Conservation (phyloP, 163 green algal species). For the Chlamydomonas reinhardtii region DNA sequence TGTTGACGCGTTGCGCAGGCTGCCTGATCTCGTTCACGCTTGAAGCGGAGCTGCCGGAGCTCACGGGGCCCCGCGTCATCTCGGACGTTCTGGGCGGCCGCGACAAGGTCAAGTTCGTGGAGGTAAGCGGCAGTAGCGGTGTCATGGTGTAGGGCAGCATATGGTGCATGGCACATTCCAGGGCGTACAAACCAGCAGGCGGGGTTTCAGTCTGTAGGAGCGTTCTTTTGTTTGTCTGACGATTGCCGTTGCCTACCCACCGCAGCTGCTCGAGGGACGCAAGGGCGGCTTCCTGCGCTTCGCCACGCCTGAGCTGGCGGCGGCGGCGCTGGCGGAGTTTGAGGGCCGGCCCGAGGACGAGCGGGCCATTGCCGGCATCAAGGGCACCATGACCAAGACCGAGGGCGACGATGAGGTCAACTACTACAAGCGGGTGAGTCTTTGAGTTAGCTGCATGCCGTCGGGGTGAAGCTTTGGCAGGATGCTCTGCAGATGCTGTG, state of each 20-base stretch:
- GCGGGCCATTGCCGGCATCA: conserved; percentile 64
- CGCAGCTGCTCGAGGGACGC: conserved; percentile 42
- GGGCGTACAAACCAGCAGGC: too few species aligned
- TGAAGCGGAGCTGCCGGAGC: conserved; percentile 42
- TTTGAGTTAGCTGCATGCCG: background rate
- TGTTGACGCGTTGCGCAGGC: conserved; percentile 6
- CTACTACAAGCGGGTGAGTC: conserved; percentile 70
- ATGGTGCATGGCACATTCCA: too few species aligned
- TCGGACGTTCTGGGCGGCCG: conserved; percentile 33
- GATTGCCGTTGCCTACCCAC: too few species aligned
- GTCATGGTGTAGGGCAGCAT: too few species aligned
- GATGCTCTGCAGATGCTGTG: too few species aligned
- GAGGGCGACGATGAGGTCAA: conserved; percentile 76
- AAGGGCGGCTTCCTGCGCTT: conserved; percentile 75
- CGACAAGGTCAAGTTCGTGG: conserved; percentile 46
- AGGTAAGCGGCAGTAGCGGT: background rate
- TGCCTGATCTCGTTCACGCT: conserved; percentile 44
- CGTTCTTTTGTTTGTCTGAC: too few species aligned
- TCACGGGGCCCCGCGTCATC: conserved; percentile 19
- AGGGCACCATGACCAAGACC: conserved; percentile 63
- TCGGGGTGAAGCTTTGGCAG: background rate
- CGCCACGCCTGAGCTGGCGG: conserved; percentile 53
- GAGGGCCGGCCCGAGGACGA: conserved; percentile 52
- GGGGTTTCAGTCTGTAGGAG: too few species aligned
- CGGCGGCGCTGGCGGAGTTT: conserved; percentile 48